These are phyloP conservation scores for Apiotrichum gamsii DNA, from an alignment of 1,284 basidiomycete species.

Conservation along the genomic window DNA sequence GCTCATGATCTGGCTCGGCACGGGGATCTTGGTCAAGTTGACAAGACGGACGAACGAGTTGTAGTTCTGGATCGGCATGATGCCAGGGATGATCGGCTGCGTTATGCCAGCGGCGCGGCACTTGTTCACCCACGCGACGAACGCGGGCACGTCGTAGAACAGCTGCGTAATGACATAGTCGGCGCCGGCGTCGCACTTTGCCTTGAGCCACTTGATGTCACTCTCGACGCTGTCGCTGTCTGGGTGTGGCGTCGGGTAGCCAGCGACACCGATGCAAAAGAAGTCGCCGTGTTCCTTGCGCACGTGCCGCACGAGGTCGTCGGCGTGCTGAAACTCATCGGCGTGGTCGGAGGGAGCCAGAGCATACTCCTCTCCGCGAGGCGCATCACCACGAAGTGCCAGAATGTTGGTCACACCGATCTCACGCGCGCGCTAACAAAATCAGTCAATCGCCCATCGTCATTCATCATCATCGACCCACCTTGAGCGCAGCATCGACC, in stretches of 20 bases:
- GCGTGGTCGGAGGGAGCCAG: slow-evolving; percentile 64
- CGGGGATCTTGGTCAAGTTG: slow-evolving; percentile 75
- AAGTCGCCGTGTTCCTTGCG: slow-evolving; percentile 73
- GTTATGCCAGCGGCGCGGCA: slow-evolving; percentile 72
- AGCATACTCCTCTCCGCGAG: slow-evolving; percentile 88
- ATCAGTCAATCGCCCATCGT: no score
- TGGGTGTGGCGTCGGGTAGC: slow-evolving; percentile 87
- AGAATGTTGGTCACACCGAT: slow-evolving; percentile 85
- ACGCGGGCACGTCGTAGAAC: slow-evolving; percentile 89
- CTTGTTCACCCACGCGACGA: slow-evolving; percentile 67
- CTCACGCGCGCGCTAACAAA: slow-evolving; percentile 63
- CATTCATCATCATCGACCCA: slow-evolving; percentile 43
- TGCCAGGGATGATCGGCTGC: slow-evolving; percentile 86
- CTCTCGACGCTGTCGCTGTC: slow-evolving; percentile 61
- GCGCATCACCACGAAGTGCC: slow-evolving; percentile 89
- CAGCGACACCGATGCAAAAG: slow-evolving; percentile 71
- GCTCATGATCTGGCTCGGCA: slow-evolving; percentile 64
- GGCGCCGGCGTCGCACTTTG: slow-evolving; percentile 90
- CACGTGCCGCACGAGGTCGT: slow-evolving; percentile 88
- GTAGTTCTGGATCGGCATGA: slow-evolving; percentile 98
- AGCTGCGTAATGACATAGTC: slow-evolving; percentile 95
- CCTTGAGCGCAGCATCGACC: slow-evolving; percentile 76
- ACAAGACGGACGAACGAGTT: slow-evolving; percentile 85
- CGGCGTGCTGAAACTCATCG: slow-evolving; percentile 74
- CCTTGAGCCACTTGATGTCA: slow-evolving; percentile 73